Conservation (phyloP, 768 basidiomycete genomes). For the Amyloporia xantha region DNA sequence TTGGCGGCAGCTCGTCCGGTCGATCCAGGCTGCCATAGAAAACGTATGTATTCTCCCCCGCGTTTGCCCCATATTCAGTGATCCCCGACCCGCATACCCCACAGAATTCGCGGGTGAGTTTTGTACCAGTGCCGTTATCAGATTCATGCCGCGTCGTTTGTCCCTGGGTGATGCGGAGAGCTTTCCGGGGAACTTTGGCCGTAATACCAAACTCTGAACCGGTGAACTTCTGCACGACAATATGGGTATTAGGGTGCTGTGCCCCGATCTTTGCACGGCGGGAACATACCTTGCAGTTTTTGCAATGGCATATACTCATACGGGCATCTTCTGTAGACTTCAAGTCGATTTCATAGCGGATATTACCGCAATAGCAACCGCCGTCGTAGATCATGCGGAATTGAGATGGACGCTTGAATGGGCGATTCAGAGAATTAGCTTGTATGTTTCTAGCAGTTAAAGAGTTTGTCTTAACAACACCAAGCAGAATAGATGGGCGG, state of each 20-base stretch:
- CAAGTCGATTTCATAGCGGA: slow-evolving; percentile 13
- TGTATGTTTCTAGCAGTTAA: too few relatives aligned
- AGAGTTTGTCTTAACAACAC: too few relatives aligned
- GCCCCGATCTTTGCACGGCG: too few relatives aligned
- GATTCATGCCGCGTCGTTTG: slow-evolving; percentile 11
- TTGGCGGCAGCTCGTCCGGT: slow-evolving; percentile 14
- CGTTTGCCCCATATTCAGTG: slow-evolving; percentile 16
- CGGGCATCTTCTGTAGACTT: slow-evolving; percentile 14
- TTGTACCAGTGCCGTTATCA: slow-evolving; percentile 16
- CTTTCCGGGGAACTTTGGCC: slow-evolving; percentile 13
- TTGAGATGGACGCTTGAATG: not conserved
- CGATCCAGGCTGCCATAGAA: slow-evolving; percentile 16
- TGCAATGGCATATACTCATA: slow-evolving; percentile 18
- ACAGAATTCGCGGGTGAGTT: slow-evolving; percentile 18
- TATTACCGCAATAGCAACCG: slow-evolving; percentile 15
- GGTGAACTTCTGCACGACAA: slow-evolving; percentile 13
- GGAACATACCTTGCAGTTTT: slow-evolving; percentile 17
- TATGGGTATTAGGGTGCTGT: too few relatives aligned
- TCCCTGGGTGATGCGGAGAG: slow-evolving; percentile 11
- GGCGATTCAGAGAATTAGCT: too few relatives aligned
- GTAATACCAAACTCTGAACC: slow-evolving; percentile 15
- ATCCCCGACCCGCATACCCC: slow-evolving; percentile 13
- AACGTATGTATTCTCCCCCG: slow-evolving; percentile 1
- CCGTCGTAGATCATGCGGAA: slow-evolving; percentile 5
- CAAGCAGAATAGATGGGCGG: too few relatives aligned